Evolutionary conservation across 768 basidiomycete species (phyloP).

Genomic region (Tricholoma furcatifolium): DNA sequence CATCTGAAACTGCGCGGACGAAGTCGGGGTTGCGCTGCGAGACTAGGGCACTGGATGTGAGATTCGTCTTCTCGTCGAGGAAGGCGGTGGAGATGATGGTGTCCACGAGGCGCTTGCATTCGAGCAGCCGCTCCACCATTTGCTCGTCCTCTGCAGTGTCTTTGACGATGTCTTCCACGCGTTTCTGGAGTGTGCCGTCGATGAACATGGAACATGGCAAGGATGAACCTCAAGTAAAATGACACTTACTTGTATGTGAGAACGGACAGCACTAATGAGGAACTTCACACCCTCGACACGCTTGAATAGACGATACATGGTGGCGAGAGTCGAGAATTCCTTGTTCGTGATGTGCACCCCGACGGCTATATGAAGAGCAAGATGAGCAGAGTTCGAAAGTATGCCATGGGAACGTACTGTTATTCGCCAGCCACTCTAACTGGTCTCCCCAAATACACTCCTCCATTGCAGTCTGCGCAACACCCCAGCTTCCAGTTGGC

Average conservation of each 20-base stretch:
- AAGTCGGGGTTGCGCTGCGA: constrained; percentile 53
- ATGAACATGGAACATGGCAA: neutral
- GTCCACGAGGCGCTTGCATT: constrained; percentile 63
- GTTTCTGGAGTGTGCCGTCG: constrained; percentile 35
- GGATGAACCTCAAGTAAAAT: neutral
- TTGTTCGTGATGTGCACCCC: constrained; percentile 48
- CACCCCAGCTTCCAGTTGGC: constrained; percentile 45
- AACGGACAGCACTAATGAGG: constrained; percentile 61
- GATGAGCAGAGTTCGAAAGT: neutral
- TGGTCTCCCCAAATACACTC: constrained; percentile 44
- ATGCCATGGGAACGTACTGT: constrained; percentile 24
- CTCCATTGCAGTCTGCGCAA: constrained; percentile 55
- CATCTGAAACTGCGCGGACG: constrained; percentile 65
- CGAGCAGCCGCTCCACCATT: constrained; percentile 74
- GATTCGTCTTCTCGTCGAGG: constrained; percentile 33
- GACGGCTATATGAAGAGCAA: constrained; percentile 39
- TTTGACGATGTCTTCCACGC: constrained; percentile 64
- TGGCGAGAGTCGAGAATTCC: constrained; percentile 40
- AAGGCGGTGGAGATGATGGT: constrained; percentile 51
- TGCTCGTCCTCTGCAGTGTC: constrained; percentile 62
- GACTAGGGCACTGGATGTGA: constrained; percentile 30
- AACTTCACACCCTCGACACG: constrained; percentile 53
- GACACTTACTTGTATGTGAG: constrained; percentile 51
- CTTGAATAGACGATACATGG: constrained; percentile 62
- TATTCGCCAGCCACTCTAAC: constrained; percentile 36